phyloP scores from a whole-genome alignment of 2,329 filamentous ascomycete species.

The Oidium heveae region DNA sequence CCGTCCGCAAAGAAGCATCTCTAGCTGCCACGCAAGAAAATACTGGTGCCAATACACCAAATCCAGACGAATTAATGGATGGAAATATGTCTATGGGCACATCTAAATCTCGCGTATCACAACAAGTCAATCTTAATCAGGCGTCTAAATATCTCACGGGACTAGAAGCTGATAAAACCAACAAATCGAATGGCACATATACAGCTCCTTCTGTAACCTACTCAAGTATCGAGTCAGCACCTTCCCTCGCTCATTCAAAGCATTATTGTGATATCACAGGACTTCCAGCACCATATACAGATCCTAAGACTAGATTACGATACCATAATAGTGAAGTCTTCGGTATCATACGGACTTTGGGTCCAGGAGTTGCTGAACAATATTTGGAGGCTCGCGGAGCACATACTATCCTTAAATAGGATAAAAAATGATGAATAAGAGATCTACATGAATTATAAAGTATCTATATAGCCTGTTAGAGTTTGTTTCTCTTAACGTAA shows the following conservation, averaged over 20 bases:
- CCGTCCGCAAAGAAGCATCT: constrained; percentile 71
- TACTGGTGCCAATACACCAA: constrained; percentile 52
- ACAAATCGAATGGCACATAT: constrained; percentile 20
- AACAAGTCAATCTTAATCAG: constrained; percentile 55
- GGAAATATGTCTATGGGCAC: constrained; percentile 19
- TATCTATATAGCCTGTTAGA: too few species aligned
- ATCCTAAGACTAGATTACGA: constrained; percentile 79
- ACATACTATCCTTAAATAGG: constrained; percentile 41
- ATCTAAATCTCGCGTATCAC: constrained; percentile 16
- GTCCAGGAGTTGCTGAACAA: constrained; percentile 62
- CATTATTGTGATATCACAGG: constrained; percentile 95
- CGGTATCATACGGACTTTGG: constrained; percentile 51
- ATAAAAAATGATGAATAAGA: background rate
- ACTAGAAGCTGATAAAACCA: constrained; percentile 66
- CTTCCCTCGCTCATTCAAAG: constrained; percentile 59
- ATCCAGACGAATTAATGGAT: constrained; percentile 24
- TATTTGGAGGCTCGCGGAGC: constrained; percentile 78
- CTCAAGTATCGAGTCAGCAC: constrained; percentile 88
- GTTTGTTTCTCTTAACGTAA: too few species aligned
- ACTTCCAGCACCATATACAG: constrained; percentile 68
- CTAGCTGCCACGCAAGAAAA: constrained; percentile 58
- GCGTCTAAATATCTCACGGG: constrained; percentile 69
- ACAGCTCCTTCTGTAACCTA: constrained; percentile 51
- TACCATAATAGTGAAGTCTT: constrained; percentile 93
- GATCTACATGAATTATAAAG: too few species aligned